Base-by-base conservation (phyloP, 2,329 filamentous ascomycete species). In the Neurospora sp. region DNA sequence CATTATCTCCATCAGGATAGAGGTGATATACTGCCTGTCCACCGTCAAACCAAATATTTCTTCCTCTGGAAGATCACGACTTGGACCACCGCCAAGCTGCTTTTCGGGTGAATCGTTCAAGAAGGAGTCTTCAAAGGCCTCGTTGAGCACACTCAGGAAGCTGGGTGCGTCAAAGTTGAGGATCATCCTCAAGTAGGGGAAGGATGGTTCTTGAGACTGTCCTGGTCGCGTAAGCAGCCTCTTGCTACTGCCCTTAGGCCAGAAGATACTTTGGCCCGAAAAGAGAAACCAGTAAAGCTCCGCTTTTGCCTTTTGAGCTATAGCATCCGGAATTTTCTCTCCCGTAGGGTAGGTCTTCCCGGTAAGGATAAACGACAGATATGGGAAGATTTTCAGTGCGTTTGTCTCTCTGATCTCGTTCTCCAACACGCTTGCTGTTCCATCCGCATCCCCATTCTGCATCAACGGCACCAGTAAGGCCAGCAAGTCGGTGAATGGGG, bases 51-150 rank as follows among this genome's bases (percentile, higher is more conserved):
- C 86, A 76, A 89, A 89, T 38, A 90, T 86, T 75, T 89, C 86
- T 74, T 92, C 88, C 76, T 91, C 88, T 0, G 86, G 83, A 69
- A 88, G 77, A 69, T 88, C 85, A 70, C 82, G 82, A 19, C 79
- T 74, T 74, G 83, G 73, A 69, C 82, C 82, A 67, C 85, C 87
- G 73, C 86, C 89, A 69, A 84, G 81, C 37, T 85, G 82, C 73
- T 86, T 86, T 67, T 92, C 89, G 2, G 88, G 85, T 8, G 89
- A 87, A 72, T 94, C 92, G 75, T 99, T 99, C 69, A 99, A 82
- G 75, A 97, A 99, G 0, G 90, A 85, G 76, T 99, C 95, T 78
- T 99, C 96, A 75, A 99, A 99, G 1, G 95, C 96, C 79, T 99
- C 96, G 74, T 99, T 99, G 52, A 99, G 82, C 75, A 95, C 92